phyloP scores from a whole-genome alignment of 148 eudicot species.

The Chenopodium album region DNA sequence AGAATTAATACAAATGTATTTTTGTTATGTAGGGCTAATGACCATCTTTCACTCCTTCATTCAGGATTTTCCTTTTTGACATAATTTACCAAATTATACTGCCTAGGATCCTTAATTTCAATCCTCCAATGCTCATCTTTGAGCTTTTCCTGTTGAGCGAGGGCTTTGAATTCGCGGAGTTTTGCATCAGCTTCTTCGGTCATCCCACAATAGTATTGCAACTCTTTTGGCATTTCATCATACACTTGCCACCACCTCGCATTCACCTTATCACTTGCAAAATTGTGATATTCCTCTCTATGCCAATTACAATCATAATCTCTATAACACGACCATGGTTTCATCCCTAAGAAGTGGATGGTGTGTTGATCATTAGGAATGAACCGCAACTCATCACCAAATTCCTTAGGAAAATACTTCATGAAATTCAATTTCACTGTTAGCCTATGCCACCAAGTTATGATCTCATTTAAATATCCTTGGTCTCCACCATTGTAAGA shows the following conservation, averaged over 20 bases:
- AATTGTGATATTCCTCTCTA: conserved; percentile 13
- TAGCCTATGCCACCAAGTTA: conserved; percentile 71
- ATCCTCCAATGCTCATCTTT: conserved; percentile 69
- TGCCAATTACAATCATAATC: conserved; percentile 88
- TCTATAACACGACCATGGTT: conserved; percentile 70
- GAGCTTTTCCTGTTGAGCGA: conserved; percentile 39
- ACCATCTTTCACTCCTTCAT: too few relatives aligned
- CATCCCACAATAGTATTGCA: conserved; percentile 44
- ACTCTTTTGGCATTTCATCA: conserved; percentile 45
- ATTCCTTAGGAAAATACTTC: conserved; percentile 33
- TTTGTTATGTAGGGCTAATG: too few relatives aligned
- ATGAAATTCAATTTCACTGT: conserved; percentile 43
- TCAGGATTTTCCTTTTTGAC: too few relatives aligned
- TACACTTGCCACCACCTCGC: conserved; percentile 62
- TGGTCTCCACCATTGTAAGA: conserved; percentile 89
- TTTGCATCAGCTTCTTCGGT: conserved; percentile 28
- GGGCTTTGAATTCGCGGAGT: conserved; percentile 7
- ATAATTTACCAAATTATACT: background rate
- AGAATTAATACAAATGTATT: too few relatives aligned
- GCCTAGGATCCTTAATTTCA: conserved; percentile 56
- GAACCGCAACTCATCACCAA: conserved; percentile 6
- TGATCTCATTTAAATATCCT: conserved; percentile 68
- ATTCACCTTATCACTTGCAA: conserved; percentile 54
- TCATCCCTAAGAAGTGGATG: conserved; percentile 63
- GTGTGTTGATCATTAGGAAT: conserved; percentile 40